These are phyloP conservation scores for Osmanthus fragrans DNA, from an alignment of 257 asterid genomes.

Conservation along the genomic window DNA sequence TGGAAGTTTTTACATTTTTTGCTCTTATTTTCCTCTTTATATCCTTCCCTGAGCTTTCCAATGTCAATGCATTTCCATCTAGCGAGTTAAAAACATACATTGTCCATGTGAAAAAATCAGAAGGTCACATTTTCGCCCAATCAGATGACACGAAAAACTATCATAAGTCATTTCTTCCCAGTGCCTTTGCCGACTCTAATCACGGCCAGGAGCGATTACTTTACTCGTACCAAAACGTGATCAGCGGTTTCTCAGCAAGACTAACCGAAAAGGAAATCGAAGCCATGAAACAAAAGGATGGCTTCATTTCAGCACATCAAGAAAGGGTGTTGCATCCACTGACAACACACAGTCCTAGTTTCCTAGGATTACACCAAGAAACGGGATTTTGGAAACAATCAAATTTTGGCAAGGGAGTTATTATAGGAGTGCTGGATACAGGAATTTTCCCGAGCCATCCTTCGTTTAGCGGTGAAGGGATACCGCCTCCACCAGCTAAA, in stretches of 20 bases:
- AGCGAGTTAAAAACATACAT: conserved; percentile 24
- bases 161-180: conserved; percentile 21
- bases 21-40: conserved; percentile 7
- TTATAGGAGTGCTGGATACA: conserved; percentile 32
- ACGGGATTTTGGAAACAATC: conserved; percentile 33
- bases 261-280: conserved; percentile 21
- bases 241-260: conserved; percentile 37
- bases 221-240: conserved; percentile 29
- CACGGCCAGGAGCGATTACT: conserved; percentile 1
- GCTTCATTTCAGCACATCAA: conserved; percentile 26
- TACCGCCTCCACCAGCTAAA: conserved; percentile 40
- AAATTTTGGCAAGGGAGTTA: conserved; percentile 30
- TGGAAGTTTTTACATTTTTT: conserved; percentile 11
- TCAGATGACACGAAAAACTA: conserved; percentile 17
- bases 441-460: conserved; percentile 40
- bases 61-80: conserved; percentile 1
- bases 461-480: conserved; percentile 31
- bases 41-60: neutral
- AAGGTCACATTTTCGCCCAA: neutral
- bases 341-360: conserved; percentile 41
- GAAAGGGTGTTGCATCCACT: conserved; percentile 22
- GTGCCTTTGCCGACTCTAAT: neutral
- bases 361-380: conserved; percentile 33
- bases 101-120: conserved; percentile 25
- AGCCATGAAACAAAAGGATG: conserved; percentile 25